These are phyloP conservation scores for Ogataea hybrid DNA, from an alignment of 1,139 yeast species.

Conservation along the genomic window DNA sequence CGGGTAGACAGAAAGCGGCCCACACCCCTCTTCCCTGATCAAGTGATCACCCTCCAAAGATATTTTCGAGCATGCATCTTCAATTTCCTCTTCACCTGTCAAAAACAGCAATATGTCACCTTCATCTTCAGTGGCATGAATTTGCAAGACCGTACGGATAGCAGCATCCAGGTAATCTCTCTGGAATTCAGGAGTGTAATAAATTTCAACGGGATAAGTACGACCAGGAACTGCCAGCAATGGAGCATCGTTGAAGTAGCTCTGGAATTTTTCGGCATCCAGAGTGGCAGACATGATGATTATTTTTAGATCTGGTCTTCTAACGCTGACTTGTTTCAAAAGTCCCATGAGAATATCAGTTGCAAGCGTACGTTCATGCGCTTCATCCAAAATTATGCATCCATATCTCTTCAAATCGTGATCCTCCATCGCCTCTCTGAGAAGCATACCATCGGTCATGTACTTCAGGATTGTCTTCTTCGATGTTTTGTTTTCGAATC, in stretches of 20 bases:
- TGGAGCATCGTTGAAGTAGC: conserved; percentile 88
- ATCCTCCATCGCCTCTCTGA: conserved; percentile 97
- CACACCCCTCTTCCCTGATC: conserved; percentile 83
- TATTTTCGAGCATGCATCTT: conserved; percentile 91
- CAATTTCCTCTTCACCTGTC: conserved; percentile 98
- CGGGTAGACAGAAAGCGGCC: conserved; percentile 88
- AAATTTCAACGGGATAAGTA: conserved; percentile 95
- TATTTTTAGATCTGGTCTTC: conserved; percentile 86
- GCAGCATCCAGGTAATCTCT: conserved; percentile 94
- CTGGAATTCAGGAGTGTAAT: conserved; percentile 95
- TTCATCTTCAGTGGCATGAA: conserved; percentile 93
- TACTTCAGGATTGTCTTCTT: conserved; percentile 82
- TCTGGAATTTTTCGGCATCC: conserved; percentile 95
- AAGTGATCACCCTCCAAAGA: conserved; percentile 85
- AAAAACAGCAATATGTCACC: conserved; percentile 88
- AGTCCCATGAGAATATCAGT: conserved; percentile 97
- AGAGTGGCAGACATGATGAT: conserved; percentile 97
- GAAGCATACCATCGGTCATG: conserved; percentile 98
- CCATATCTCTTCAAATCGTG: conserved; percentile 78
- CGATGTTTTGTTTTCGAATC: conserved; percentile 89
- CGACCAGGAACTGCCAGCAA: conserved; percentile 96
- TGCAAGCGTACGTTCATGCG: conserved; percentile 95
- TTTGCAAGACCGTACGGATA: conserved; percentile 89
- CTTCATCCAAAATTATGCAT: conserved; percentile 93
- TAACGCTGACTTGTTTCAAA: conserved; percentile 71